Conservation (phyloP, 495 filamentous ascomycete species). For the Penicillium herquei region DNA sequence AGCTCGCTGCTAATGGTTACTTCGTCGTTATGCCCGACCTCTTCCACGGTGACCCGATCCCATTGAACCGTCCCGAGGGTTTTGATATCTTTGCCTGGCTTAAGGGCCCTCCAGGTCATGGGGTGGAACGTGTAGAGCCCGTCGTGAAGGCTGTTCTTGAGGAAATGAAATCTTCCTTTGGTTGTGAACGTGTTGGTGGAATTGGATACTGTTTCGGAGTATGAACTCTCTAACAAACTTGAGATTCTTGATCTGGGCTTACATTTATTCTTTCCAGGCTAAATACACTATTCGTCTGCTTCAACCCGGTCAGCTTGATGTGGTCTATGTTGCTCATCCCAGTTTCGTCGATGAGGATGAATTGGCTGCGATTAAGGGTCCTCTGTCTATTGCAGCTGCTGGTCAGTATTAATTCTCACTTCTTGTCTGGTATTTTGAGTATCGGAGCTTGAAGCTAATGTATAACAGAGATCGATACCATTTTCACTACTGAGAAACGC, state of each 20-base stretch:
- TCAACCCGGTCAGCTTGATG: conserved; percentile 43
- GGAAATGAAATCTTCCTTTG: conserved; percentile 17
- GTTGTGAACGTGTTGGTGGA: conserved; percentile 27
- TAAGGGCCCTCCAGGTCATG: conserved; percentile 52
- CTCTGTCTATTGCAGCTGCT: conserved; percentile 70
- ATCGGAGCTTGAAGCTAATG: no score
- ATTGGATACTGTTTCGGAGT: conserved; percentile 70
- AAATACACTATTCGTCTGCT: conserved; percentile 51
- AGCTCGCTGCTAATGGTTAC: conserved; percentile 75
- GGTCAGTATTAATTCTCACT: conserved; percentile 32
- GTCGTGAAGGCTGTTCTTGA: conserved; percentile 46
- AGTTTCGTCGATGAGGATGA: conserved; percentile 69
- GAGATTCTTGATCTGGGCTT: background rate
- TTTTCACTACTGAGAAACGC: conserved; percentile 67
- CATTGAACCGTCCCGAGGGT: conserved; percentile 22
- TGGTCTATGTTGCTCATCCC: conserved; percentile 67
- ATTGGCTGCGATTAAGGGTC: conserved; percentile 61
- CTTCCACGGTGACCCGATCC: conserved; percentile 35
- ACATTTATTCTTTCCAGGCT: conserved; percentile 18
- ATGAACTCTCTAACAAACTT: background rate
- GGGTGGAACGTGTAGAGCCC: conserved; percentile 55
- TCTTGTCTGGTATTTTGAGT: background rate
- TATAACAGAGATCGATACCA: conserved; percentile 43
- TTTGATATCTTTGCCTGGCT: conserved; percentile 33
- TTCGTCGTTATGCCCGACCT: conserved; percentile 64